These are phyloP conservation scores for Plasmodium sp. DNA, from an alignment of 169 alveolate species.

Conservation along the genomic window DNA sequence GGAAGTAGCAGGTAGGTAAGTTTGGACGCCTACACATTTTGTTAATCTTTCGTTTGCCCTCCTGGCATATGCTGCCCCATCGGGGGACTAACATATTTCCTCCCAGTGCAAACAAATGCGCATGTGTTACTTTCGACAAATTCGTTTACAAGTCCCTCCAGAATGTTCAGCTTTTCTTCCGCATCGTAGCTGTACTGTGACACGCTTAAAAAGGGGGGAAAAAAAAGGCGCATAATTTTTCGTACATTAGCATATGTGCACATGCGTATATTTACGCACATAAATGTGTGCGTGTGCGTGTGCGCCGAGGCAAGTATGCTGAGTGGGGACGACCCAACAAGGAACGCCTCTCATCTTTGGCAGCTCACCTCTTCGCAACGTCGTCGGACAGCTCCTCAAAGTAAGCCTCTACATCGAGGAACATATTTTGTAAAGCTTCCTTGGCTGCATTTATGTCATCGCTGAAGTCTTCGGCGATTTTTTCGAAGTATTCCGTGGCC, in stretches of 20 bases:
- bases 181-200: conserved; percentile 31
- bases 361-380: conserved; percentile 17
- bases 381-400: conserved; percentile 51
- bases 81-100: neutral
- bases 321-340: neutral
- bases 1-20: neutral
- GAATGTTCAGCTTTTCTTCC: conserved; percentile 45
- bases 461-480: conserved; percentile 27
- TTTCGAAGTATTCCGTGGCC: conserved; percentile 29
- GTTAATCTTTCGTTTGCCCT: neutral
- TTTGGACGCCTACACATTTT: neutral
- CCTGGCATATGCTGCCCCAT: neutral
- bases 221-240: neutral
- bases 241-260: neutral
- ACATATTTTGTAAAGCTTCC: conserved; percentile 1
- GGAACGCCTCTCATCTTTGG: neutral
- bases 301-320: neutral
- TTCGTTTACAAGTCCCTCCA: conserved; percentile 11
- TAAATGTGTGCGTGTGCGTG: neutral
- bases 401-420: conserved; percentile 50
- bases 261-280: neutral
- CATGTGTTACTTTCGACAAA: conserved; percentile 45
- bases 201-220: neutral
- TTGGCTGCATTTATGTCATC: conserved; percentile 39
- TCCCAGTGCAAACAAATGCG: neutral